phyloP scores from a whole-genome alignment of 257 asterid genomes.

The Plectranthus barbatus region DNA sequence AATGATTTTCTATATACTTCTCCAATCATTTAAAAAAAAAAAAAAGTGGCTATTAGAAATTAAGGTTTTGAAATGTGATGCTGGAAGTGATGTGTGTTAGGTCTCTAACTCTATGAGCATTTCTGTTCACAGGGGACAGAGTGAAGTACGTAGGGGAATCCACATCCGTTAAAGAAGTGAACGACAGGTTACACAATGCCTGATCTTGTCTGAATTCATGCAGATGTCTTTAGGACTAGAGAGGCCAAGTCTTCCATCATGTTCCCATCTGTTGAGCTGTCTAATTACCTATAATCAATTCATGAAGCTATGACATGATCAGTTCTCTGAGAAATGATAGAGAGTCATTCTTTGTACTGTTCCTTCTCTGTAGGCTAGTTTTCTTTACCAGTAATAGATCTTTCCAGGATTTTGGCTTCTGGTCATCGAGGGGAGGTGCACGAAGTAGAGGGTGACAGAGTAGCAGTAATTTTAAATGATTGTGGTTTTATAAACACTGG shows the following conservation, averaged over 20 bases:
- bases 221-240: too few species aligned
- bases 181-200: conserved; percentile 36
- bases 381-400: not conserved
- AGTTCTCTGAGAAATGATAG: too few species aligned
- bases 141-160: conserved; percentile 62
- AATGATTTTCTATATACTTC: not conserved
- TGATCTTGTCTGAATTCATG: not conserved
- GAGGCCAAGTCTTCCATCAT: too few species aligned
- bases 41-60: not conserved
- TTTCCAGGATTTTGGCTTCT: conserved; percentile 38
- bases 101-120: not conserved
- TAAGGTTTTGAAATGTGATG: not conserved
- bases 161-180: conserved; percentile 37
- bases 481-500: conserved; percentile 14
- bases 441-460: conserved; percentile 51
- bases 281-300: too few species aligned
- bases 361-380: not conserved
- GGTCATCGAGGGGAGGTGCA: conserved; percentile 62
- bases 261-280: not conserved
- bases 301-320: too few species aligned
- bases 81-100: not conserved
- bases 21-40: not conserved
- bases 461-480: conserved; percentile 46
- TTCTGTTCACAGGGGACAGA: conserved; percentile 56
- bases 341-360: too few species aligned